phyloP scores from a whole-genome alignment of 2,329 filamentous ascomycete species.

The Penicillium sp. region DNA sequence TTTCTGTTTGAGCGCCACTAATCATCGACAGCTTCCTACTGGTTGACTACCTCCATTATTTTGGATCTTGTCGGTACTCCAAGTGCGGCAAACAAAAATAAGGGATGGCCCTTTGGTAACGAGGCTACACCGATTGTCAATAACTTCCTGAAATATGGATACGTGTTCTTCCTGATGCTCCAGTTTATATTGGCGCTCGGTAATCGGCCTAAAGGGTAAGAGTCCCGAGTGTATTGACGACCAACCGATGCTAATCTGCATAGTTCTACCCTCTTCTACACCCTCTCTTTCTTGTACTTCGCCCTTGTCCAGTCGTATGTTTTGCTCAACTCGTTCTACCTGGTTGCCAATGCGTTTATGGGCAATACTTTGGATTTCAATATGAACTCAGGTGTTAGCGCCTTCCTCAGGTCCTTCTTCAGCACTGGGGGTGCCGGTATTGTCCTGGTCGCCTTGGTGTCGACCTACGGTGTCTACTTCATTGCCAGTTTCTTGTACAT shows the following conservation, averaged over 20 bases:
- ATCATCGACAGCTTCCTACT: constrained; percentile 22
- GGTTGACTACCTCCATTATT: constrained; percentile 27
- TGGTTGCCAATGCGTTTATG: constrained; percentile 78
- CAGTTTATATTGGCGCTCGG: constrained; percentile 95
- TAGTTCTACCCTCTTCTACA: constrained; percentile 73
- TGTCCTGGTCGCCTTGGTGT: constrained; percentile 84
- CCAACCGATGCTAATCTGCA: background rate
- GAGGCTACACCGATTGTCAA: constrained; percentile 73
- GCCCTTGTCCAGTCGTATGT: constrained; percentile 84
- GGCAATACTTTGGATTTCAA: constrained; percentile 58
- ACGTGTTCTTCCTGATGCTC: constrained; percentile 83
- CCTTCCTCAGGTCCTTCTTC: constrained; percentile 79
- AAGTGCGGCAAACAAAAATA: constrained; percentile 17
- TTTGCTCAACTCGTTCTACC: constrained; percentile 78
- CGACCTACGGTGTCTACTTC: constrained; percentile 94
- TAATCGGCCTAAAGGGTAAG: constrained; percentile 86
- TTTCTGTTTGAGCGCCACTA: background rate
- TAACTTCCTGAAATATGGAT: constrained; percentile 82
- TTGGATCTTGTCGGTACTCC: constrained; percentile 29
- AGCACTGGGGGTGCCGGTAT: constrained; percentile 74
- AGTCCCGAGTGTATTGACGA: background rate
- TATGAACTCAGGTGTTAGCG: constrained; percentile 57
- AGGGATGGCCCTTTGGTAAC: constrained; percentile 26
- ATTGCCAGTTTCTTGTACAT: constrained; percentile 95
- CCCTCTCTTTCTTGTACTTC: constrained; percentile 84